phyloP scores from a whole-genome alignment of 139 green algal species.

The Chlorella vulgaris region DNA sequence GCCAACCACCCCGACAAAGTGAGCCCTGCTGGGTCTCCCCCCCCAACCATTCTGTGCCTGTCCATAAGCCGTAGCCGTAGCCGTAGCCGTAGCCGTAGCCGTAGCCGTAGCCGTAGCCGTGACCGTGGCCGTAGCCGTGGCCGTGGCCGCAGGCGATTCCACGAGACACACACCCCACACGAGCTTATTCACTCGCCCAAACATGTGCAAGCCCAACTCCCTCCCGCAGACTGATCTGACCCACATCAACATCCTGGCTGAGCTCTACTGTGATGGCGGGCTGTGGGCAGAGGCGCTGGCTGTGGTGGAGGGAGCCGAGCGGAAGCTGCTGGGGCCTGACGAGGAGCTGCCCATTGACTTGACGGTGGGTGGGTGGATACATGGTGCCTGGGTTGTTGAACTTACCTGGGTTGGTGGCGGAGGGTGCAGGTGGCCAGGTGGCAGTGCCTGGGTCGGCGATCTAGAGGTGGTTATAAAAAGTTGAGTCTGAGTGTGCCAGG shows the following conservation, averaged over 20 bases:
- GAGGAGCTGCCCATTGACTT: slow-evolving; percentile 73
- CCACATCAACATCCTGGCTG: slow-evolving; percentile 88
- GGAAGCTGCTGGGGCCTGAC: slow-evolving; percentile 32
- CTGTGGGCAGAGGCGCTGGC: slow-evolving; percentile 46
- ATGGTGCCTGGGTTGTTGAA: background rate
- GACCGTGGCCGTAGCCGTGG: too few relatives aligned
- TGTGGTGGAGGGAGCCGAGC: slow-evolving; percentile 62
- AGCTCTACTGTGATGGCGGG: slow-evolving; percentile 74
- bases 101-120: too few relatives aligned
- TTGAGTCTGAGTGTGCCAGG: too few relatives aligned
- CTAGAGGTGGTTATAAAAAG: too few relatives aligned
- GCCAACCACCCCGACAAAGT: slow-evolving; percentile 41
- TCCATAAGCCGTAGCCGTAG: too few relatives aligned
- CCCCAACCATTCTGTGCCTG: background rate
- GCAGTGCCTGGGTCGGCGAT: background rate
- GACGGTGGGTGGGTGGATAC: background rate
- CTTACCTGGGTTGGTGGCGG: background rate
- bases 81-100: too few relatives aligned
- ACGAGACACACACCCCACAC: too few relatives aligned
- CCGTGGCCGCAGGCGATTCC: too few relatives aligned
- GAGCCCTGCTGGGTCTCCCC: background rate
- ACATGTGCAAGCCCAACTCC: too few relatives aligned
- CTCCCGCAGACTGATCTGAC: slow-evolving; percentile 66
- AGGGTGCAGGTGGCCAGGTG: background rate
- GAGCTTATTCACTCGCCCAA: too few relatives aligned